Evolutionary conservation across 2,329 filamentous ascomycete genomes (phyloP).

Genomic region (Talaromyces piceae): DNA sequence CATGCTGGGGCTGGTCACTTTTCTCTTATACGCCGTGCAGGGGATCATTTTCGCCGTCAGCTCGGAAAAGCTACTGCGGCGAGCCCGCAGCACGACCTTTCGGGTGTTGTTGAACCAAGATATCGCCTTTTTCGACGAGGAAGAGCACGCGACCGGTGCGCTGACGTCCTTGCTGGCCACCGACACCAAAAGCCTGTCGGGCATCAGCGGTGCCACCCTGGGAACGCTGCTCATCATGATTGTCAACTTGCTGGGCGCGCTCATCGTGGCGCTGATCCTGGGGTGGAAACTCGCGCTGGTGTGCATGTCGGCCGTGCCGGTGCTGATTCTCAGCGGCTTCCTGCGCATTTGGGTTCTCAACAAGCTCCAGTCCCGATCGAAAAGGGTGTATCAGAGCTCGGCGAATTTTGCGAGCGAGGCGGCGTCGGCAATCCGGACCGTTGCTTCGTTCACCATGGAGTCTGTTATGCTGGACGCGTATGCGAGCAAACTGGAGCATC

Average conservation of each 20-base stretch:
- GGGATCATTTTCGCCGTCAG: constrained; percentile 73
- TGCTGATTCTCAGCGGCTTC: constrained; percentile 75
- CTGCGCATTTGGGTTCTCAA: constrained; percentile 79
- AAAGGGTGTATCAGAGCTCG: constrained; percentile 69
- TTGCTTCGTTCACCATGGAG: constrained; percentile 84
- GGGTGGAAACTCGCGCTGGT: constrained; percentile 86
- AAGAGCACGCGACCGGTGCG: constrained; percentile 82
- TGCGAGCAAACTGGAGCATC: constrained; percentile 55
- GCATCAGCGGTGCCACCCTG: constrained; percentile 78
- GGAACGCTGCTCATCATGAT: constrained; percentile 75
- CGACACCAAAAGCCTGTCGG: constrained; percentile 80
- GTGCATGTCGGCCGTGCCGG: constrained; percentile 68
- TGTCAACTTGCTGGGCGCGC: constrained; percentile 71
- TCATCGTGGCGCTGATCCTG: constrained; percentile 62
- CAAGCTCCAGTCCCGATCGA: constrained; percentile 69
- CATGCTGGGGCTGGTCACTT: constrained; percentile 68
- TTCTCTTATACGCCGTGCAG: constrained; percentile 61
- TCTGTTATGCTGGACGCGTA: constrained; percentile 69
- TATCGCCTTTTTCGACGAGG: constrained; percentile 81
- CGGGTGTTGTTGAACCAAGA: constrained; percentile 85
- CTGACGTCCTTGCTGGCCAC: constrained; percentile 84
- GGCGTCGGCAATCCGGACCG: constrained; percentile 86
- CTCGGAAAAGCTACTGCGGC: constrained; percentile 77
- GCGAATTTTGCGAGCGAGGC: constrained; percentile 89
- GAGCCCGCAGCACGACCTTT: constrained; percentile 76